Evolutionary conservation across 441 rosid genomes (phyloP).

Genomic region (Aleurites moluccanus): DNA sequence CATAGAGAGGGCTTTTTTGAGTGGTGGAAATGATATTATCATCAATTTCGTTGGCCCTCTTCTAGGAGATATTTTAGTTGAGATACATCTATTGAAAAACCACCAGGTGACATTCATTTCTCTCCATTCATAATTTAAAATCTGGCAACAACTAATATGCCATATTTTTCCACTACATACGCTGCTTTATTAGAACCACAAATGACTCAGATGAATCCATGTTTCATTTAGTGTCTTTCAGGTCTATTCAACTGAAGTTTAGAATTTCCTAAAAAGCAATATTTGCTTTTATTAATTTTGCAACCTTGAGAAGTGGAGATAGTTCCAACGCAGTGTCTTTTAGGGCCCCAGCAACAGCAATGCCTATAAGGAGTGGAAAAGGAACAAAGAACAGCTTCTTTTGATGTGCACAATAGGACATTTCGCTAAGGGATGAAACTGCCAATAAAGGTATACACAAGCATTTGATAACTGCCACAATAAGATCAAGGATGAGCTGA

Average conservation of each 20-base stretch:
- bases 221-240: not conserved
- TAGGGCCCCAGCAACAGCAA: constrained; percentile 53
- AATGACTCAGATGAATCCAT: not conserved
- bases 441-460: constrained; percentile 64
- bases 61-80: not conserved
- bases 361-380: constrained; percentile 67
- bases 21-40: not conserved
- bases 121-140: not conserved
- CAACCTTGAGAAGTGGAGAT: constrained; percentile 78
- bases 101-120: not conserved
- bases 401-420: constrained; percentile 93
- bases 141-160: not conserved
- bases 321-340: constrained; percentile 59
- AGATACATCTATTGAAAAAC: not conserved
- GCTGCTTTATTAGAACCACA: not conserved
- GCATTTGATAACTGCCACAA: constrained; percentile 59
- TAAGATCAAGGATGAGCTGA: constrained; percentile 70
- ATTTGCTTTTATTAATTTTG: constrained; percentile 10
- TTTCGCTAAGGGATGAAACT: constrained; percentile 78
- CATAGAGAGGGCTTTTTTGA: too few species aligned
- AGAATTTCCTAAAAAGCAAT: constrained; percentile 18
- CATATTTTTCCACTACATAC: not conserved
- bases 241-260: not conserved
- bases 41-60: not conserved
- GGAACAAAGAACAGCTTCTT: constrained; percentile 67